Percentiles rank a stretch among this genome's conserved stretches.
These are phyloP conservation scores for Wickerhamiella infanticola DNA, from an alignment of 1,139 yeast species.

Conservation along the genomic window DNA sequence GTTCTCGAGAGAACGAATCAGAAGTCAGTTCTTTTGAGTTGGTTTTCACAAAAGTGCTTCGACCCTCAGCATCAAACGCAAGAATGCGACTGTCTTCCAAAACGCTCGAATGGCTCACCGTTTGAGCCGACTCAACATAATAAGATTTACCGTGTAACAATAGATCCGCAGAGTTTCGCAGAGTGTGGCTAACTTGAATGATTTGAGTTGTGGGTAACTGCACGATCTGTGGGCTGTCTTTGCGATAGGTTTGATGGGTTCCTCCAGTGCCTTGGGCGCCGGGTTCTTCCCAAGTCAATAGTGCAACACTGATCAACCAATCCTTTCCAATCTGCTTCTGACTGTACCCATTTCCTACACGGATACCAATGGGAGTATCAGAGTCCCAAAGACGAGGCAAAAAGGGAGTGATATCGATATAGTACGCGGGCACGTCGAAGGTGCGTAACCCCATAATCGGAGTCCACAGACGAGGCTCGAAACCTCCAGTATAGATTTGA, in stretches of 20 bases:
- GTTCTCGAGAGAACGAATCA: not conserved
- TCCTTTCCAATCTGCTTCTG: conserved; percentile 35
- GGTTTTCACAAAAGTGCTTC: not conserved
- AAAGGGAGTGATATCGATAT: conserved; percentile 47
- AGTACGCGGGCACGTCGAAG: conserved; percentile 49
- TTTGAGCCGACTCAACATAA: not conserved
- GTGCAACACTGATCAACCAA: conserved; percentile 55
- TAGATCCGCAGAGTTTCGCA: not conserved
- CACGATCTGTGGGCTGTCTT: not conserved
- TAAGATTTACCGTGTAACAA: not conserved
- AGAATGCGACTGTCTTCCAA: not conserved
- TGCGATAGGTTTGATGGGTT: not conserved
- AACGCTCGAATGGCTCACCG: not conserved
- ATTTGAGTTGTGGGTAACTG: not conserved
- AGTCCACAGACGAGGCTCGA: conserved; percentile 61
- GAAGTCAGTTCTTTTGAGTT: not conserved
- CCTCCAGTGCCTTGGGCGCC: conserved; percentile 19
- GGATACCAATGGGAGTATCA: conserved; percentile 16
- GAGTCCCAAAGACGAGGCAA: conserved; percentile 43
- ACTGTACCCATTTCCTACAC: conserved; percentile 43
- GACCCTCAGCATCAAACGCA: not conserved
- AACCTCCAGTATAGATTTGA: conserved; percentile 59
- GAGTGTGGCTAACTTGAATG: not conserved
- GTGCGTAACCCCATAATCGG: conserved; percentile 60
- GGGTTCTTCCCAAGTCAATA: conserved; percentile 42